Evolutionary conservation across 495 filamentous ascomycete genomes (phyloP), one percentile per base, ranked within the genome.

Genomic region (Penicillium canariense): DNA sequence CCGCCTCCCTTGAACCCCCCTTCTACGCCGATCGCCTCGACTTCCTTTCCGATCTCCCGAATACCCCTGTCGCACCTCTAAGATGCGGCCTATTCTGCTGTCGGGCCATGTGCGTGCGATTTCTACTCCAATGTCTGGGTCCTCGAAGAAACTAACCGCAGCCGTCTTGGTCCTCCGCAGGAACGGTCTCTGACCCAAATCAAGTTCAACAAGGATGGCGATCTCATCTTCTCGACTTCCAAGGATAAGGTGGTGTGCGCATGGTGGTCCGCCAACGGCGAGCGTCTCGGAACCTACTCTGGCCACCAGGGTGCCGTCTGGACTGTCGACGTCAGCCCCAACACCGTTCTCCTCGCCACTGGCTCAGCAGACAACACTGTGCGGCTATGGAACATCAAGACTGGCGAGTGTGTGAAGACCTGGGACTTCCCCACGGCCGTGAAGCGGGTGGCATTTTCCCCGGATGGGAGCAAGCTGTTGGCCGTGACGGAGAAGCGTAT

Each of bases 181-280:
- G 95, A 97, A 82, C 91, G 94, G 77, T 92, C 94, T 74, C 82
- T 99, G 71, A 97, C 91, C 67, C 94, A 99, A 73, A 95, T 98
- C 74, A 96, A 91, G 73, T 96, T 90, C 81, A 96, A 92, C 77
- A 83, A 83, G 76, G 94, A 98, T 75, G 94, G 94, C 75, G 94
- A 99, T 72, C 84, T 99, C 52, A 82, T 99, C 61, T 97, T 99
- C 79, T 97, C 94, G 47, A 90, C 91, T 43, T 85, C 94, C 52
- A 99, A 99, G 77, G 94, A 99, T 78, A 94, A 97, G 71, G 82
- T 93, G 58, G 89, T 96, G 62, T 96, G 92, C 79, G 91, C 83
- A 56, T 97, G 93, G 91, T 96, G 84, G 77, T 84, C 90, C 42
- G 89, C 88, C 73, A 96, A 96, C 75, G 91, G 91, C 75, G 91